These are phyloP conservation scores for Fraxinus baroniana DNA, from an alignment of 305 asterid genomes.

Conservation along the genomic window DNA sequence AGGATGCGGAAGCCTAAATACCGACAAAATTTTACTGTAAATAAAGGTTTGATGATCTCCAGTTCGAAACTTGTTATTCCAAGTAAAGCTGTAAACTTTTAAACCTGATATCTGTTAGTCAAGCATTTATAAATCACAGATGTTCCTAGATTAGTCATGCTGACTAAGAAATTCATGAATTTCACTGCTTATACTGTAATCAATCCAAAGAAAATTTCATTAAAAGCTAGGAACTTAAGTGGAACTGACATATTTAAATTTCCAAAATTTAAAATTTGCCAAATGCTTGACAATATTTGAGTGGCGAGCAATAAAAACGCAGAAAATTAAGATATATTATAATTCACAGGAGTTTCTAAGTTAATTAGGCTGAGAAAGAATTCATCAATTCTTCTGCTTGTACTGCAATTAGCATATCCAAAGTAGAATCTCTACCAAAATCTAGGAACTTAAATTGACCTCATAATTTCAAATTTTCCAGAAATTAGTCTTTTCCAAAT, in stretches of 20 bases:
- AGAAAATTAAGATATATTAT: neutral
- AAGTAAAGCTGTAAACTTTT: neutral
- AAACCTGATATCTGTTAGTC: neutral
- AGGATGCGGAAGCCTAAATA: neutral
- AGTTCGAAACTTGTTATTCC: neutral
- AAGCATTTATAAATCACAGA: slow-evolving; percentile 1
- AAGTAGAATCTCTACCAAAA: neutral
- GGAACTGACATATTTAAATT: neutral
- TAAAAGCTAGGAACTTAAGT: neutral
- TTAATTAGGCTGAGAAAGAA: neutral
- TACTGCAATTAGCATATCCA: neutral
- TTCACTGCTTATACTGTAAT: neutral
- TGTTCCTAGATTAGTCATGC: neutral
- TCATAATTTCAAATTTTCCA: neutral
- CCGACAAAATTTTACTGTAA: neutral
- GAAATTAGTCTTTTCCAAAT: neutral
- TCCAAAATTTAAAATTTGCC: neutral
- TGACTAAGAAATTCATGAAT: neutral
- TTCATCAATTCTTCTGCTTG: neutral
- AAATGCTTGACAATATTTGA: neutral
- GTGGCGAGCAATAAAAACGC: neutral
- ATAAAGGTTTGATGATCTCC: neutral
- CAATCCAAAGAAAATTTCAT: neutral
- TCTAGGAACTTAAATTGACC: slow-evolving; percentile 6
- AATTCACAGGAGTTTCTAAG: neutral